Evolutionary conservation across 805 yeast species (phyloP).

Genomic region (Saturnispora mendoncae): DNA sequence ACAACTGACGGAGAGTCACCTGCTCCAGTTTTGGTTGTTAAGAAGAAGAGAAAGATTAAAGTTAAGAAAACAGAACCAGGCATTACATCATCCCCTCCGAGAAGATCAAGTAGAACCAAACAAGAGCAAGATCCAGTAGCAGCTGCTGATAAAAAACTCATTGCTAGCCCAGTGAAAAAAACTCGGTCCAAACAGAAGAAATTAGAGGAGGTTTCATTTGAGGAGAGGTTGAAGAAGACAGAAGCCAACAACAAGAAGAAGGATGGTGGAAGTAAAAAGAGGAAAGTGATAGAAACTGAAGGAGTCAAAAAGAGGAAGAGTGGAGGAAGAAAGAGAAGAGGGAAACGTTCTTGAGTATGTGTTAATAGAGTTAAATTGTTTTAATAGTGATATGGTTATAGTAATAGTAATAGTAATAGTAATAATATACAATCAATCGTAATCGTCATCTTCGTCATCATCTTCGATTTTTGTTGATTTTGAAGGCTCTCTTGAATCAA

Average conservation of each 20-base stretch:
- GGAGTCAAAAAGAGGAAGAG: neutral
- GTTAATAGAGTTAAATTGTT: neutral
- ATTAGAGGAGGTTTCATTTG: too few relatives aligned
- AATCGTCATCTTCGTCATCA: constrained; percentile 15
- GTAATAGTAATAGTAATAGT: neutral
- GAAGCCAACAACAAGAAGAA: too few relatives aligned
- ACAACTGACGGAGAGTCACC: neutral
- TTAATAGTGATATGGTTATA: neutral
- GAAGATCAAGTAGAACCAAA: neutral
- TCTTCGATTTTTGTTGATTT: constrained; percentile 8
- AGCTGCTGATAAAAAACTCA: too few relatives aligned
- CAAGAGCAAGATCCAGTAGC: neutral
- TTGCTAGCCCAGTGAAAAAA: too few relatives aligned
- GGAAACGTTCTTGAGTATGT: neutral
- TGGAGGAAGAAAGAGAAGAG: neutral
- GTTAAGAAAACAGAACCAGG: neutral
- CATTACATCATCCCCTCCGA: neutral
- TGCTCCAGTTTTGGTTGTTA: neutral
- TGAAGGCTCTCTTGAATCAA: neutral
- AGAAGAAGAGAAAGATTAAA: constrained; percentile 4
- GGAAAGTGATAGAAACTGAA: neutral
- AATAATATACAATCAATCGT: constrained; percentile 5
- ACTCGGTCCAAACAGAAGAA: too few relatives aligned
- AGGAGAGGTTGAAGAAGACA: too few relatives aligned
- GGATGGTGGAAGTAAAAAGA: too few relatives aligned